Evolutionary conservation across 805 yeast genomes (phyloP), one percentile per base, ranked within the genome.

Genomic region (Alloascoidea hylecoeti): DNA sequence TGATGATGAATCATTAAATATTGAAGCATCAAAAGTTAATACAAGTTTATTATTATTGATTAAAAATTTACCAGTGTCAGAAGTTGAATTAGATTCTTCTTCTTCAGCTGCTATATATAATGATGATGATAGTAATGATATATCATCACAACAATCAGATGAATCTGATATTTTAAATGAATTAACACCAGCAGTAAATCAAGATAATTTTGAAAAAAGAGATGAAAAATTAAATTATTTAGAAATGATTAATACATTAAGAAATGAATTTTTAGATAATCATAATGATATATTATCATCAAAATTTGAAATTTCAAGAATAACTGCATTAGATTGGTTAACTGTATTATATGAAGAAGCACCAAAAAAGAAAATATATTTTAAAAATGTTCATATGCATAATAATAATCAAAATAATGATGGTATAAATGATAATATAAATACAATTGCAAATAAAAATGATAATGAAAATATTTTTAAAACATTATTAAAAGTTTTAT

Each of bases 301-400:
- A n/a, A n/a, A n/a, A n/a, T n/a, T n/a, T n/a, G 95, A 85, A 43
- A 74, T 77, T 18, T 81, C 96, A 0, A 68, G 92, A 41, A 67
- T 85, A 23, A 84, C 94, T 0, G 78, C 92, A 16, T 60, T 92
- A 27, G 95, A 88, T 45, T 92, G 98, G 98, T 63, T 92, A 19
- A 74, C 76, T 13, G 73, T 84, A 68, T 64, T 92, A 33, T 89
- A 86, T 50, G 66, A 72, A 17, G 78, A 78, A 46, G 78, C 78
- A 15, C 79, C 81, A 2, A 57, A 62, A 32, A 67, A 71, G 42
- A 63, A 77, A 27, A 52, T 76, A 17, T n/a, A n/a, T n/a, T n/a
- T n/a, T n/a, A n/a, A n/a, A n/a, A n/a, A n/a, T n/a, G n/a, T n/a
- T n/a, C n/a, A n/a, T n/a, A n/a, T n/a, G n/a, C n/a, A n/a, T n/a